phyloP scores from a whole-genome alignment of 257 asterid genomes.

The Jaltomata sinuosa region DNA sequence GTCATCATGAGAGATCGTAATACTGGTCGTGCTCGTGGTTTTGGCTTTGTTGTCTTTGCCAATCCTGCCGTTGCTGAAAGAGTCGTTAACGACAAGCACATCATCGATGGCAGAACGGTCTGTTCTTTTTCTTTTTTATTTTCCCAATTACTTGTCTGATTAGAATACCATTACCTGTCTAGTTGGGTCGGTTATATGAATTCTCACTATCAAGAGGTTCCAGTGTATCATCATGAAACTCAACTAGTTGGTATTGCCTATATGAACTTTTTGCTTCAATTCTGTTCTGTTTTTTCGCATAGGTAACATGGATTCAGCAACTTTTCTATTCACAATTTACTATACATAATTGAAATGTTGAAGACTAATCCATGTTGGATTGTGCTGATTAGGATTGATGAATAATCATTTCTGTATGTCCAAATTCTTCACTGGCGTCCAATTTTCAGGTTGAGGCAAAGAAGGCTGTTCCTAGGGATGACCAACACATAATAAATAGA shows the following conservation, averaged over 20 bases:
- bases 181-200: neutral
- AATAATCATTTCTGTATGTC: neutral
- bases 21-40: slow-evolving; percentile 82
- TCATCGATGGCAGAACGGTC: slow-evolving; percentile 71
- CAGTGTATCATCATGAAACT: neutral
- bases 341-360: neutral
- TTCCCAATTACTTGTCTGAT: neutral
- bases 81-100: slow-evolving; percentile 66
- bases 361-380: neutral
- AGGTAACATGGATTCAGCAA: neutral
- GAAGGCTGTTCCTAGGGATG: slow-evolving; percentile 84
- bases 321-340: neutral
- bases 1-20: slow-evolving; percentile 80
- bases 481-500: slow-evolving; percentile 47
- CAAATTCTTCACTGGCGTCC: slow-evolving; percentile 16
- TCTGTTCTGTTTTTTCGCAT: too few species aligned
- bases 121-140: slow-evolving; percentile 16
- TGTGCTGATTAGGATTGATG: neutral
- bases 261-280: neutral
- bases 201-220: neutral
- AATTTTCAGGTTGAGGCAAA: slow-evolving; percentile 71
- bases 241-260: neutral
- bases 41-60: slow-evolving; percentile 70
- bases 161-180: too few species aligned
- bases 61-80: slow-evolving; percentile 63